phyloP scores from a whole-genome alignment of 108 stramenopile species.

The Conticribra guillardii region DNA sequence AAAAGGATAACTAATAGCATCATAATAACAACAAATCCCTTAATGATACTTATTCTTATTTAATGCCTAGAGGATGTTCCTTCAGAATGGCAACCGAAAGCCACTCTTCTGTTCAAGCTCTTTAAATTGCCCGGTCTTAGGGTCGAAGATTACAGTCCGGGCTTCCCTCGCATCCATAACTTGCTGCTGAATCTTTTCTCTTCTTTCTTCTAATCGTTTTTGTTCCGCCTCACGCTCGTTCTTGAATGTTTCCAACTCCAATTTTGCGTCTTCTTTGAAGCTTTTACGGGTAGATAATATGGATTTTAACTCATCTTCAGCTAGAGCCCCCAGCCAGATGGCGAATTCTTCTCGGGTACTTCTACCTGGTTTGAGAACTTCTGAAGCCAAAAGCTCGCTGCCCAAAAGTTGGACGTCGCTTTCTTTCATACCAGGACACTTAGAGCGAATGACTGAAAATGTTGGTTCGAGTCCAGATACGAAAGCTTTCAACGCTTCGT shows the following conservation, averaged over 20 bases:
- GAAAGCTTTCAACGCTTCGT: slow-evolving; percentile 72
- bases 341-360: slow-evolving; percentile 81
- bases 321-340: slow-evolving; percentile 75
- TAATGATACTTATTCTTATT: neutral
- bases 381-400: slow-evolving; percentile 79
- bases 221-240: slow-evolving; percentile 52
- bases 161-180: slow-evolving; percentile 66
- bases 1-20: too few relatives aligned
- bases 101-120: slow-evolving; percentile 38
- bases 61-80: too few relatives aligned
- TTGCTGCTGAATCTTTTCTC: slow-evolving; percentile 67
- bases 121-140: slow-evolving; percentile 74
- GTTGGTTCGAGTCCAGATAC: slow-evolving; percentile 79
- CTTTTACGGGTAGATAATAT: slow-evolving; percentile 69
- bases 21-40: neutral
- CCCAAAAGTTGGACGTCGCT: slow-evolving; percentile 78
- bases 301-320: slow-evolving; percentile 66
- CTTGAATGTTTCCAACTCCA: slow-evolving; percentile 53
- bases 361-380: slow-evolving; percentile 68
- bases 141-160: slow-evolving; percentile 77
- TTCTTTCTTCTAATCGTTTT: slow-evolving; percentile 48
- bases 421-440: slow-evolving; percentile 71
- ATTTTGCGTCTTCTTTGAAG: slow-evolving; percentile 58
- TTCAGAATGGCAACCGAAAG: slow-evolving; percentile 35
- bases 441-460: slow-evolving; percentile 61